Evolutionary conservation across 495 filamentous ascomycete genomes (phyloP).

Genomic region (Penicillium desertorum): DNA sequence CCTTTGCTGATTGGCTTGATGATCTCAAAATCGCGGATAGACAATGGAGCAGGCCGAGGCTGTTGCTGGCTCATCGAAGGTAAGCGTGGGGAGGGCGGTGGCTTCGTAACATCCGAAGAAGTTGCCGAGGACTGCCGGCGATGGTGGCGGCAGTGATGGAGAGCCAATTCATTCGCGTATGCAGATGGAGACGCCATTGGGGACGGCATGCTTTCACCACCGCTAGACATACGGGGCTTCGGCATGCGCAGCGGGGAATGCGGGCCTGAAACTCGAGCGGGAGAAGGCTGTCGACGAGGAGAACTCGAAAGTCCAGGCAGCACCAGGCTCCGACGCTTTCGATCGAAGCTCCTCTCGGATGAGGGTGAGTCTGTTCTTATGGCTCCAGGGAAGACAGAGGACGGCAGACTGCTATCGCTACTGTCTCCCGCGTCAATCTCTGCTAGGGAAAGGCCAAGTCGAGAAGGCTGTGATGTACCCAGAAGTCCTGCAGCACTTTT

Average conservation of each 20-base stretch:
- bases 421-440: constrained; percentile 76
- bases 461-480: constrained; percentile 60
- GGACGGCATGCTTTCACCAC: constrained; percentile 73
- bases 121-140: constrained; percentile 89
- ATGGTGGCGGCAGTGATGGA: constrained; percentile 67
- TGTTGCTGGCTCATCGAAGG: constrained; percentile 64
- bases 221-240: constrained; percentile 76
- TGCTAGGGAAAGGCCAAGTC: constrained; percentile 68
- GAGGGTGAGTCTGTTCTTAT: constrained; percentile 84
- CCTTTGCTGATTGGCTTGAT: constrained; percentile 99
- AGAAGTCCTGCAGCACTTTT: constrained; percentile 63
- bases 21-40: constrained; percentile 99
- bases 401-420: constrained; percentile 89
- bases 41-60: constrained; percentile 81
- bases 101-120: constrained; percentile 65
- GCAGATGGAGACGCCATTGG: constrained; percentile 88
- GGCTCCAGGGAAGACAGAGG: constrained; percentile 66
- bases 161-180: constrained; percentile 71
- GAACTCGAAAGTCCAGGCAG: constrained; percentile 69
- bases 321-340: constrained; percentile 79
- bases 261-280: constrained; percentile 69
- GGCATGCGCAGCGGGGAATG: constrained; percentile 84
- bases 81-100: constrained; percentile 79
- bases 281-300: constrained; percentile 82
- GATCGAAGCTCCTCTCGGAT: constrained; percentile 79